Evolutionary conservation across 805 yeast species (phyloP), one percentile per base, ranked within the genome.

Genomic region (Scheffersomyces coipomensis): DNA sequence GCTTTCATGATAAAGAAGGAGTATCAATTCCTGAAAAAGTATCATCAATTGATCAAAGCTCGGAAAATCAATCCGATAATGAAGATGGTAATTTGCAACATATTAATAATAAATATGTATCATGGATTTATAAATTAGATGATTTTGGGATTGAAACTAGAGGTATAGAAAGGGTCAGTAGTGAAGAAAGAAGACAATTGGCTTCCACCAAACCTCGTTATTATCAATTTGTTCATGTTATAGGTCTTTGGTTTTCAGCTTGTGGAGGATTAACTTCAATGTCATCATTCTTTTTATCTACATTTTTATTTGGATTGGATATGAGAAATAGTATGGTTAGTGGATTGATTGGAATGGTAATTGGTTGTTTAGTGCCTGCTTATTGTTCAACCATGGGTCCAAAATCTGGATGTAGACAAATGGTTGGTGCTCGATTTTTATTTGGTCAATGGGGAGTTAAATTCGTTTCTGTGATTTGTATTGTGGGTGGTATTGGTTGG

Each of bases 301-400:
- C 66, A 0, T 40, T 65, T 19, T 24, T 56, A 7, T 64, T 42
- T 33, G 61, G 62, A 1, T 47, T 64, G 10, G 53, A 55, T 36
- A 33, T 56, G 22, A 51, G 45, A 33, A 55, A 62, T 43, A 39
- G 66, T 3, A 40, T 65, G 33, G 41, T 62, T 15, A 52, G 66
- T 26, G 69, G 70, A 0, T 32, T 65, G 8, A 37, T 61, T 8
- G 52, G 61, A 1, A 47, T 55, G 54, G 46, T 52, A 31, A 29
- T 65, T 16, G 70, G 71, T 10, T 62, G 69, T 40, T 38, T 62
- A 19, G 64, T 64, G 2, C 66, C 71, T 1, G 71, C 71, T 9
- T 65, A 63, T 38, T 56, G 65, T 26, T 55, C 68, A 4, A 60
- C 60, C 5, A 60, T 65, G 68, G 71, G 71, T 5, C 61, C 69